These are phyloP conservation scores for Amanita polypyramis DNA, from an alignment of 768 basidiomycete species.

Conservation along the genomic window DNA sequence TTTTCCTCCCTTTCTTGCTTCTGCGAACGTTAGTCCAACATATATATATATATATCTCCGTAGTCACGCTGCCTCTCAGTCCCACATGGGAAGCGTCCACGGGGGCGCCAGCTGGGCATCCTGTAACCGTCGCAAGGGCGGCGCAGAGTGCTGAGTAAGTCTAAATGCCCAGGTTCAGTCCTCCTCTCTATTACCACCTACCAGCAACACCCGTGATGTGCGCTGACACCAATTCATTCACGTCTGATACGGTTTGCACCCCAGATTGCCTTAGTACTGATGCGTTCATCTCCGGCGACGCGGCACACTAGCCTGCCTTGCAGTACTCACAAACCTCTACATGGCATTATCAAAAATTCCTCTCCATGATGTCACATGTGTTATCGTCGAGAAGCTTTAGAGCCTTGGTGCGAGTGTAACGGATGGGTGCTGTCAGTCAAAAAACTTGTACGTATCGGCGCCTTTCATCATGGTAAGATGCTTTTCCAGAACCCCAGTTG, in stretches of 20 bases:
- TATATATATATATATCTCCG: too few species aligned
- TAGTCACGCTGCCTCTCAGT: too few species aligned
- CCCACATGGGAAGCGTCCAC: too few species aligned
- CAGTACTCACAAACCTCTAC: too few species aligned
- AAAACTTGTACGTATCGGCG: too few species aligned
- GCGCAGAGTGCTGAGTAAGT: background rate
- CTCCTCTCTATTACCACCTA: background rate
- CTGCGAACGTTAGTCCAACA: too few species aligned
- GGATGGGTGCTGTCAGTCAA: too few species aligned
- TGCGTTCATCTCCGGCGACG: background rate
- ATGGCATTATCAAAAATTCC: background rate
- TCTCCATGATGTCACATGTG: background rate
- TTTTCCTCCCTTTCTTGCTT: too few species aligned
- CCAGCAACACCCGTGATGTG: background rate
- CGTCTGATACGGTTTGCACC: constrained; percentile 5
- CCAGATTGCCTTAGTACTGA: background rate
- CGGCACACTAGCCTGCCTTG: background rate
- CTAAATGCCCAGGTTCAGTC: background rate
- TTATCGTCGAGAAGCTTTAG: too few species aligned
- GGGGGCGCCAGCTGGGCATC: background rate
- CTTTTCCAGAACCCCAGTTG: too few species aligned
- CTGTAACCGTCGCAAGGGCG: background rate
- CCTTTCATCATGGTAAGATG: too few species aligned
- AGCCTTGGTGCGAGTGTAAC: too few species aligned
- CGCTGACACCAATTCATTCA: background rate